These are phyloP conservation scores for Trichoderma lentiforme DNA, from an alignment of 2,329 filamentous ascomycete genomes.

Conservation along the genomic window DNA sequence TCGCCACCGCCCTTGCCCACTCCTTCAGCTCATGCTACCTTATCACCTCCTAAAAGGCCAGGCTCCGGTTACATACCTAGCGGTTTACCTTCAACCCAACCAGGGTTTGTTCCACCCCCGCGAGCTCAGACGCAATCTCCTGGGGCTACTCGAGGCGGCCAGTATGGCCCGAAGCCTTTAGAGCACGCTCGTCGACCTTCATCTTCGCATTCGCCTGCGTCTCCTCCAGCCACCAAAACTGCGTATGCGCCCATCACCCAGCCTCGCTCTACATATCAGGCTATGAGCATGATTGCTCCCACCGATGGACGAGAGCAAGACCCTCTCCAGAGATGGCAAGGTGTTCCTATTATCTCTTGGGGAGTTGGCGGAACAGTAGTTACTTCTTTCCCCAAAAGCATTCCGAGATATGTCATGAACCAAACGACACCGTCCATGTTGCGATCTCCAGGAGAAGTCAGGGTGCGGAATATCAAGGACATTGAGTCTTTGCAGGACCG, in stretches of 20 bases:
- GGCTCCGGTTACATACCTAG: conserved; percentile 51
- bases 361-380: conserved; percentile 80
- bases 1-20: conserved; percentile 26
- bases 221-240: conserved; percentile 31
- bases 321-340: conserved; percentile 84
- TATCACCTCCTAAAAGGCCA: conserved; percentile 56
- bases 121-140: conserved; percentile 64
- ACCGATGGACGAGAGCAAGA: conserved; percentile 69
- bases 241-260: conserved; percentile 36
- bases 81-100: conserved; percentile 29
- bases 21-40: conserved; percentile 39
- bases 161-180: conserved; percentile 29
- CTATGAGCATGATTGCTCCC: conserved; percentile 57
- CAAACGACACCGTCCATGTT: conserved; percentile 73
- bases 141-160: conserved; percentile 42
- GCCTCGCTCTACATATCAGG: conserved; percentile 51
- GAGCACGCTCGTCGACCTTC: conserved; percentile 54
- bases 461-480: conserved; percentile 71
- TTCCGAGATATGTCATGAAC: conserved; percentile 79
- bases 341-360: conserved; percentile 82
- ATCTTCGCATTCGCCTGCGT: conserved; percentile 47
- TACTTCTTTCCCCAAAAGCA: conserved; percentile 82
- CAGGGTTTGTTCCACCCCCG: conserved; percentile 52
- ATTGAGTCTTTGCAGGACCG: conserved; percentile 68
- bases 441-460: conserved; percentile 77